Evolutionary conservation across 2,329 filamentous ascomycete species (phyloP).

Genomic region (Truncatella angustata): DNA sequence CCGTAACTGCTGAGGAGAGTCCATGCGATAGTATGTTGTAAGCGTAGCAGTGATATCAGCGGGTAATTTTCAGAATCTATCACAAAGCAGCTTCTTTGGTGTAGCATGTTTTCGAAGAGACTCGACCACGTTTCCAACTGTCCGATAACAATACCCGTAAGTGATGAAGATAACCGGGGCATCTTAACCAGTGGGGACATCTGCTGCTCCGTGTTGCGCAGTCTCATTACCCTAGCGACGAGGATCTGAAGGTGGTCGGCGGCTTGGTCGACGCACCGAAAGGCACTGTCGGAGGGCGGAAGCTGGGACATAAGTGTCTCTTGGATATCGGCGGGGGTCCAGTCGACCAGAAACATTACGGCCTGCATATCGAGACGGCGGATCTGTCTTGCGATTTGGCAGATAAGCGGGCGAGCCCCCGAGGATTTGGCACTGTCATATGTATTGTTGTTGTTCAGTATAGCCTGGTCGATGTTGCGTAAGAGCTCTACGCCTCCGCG

Average conservation of each 20-base stretch:
- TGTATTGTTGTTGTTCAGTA: constrained; percentile 11
- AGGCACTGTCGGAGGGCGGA: constrained; percentile 14
- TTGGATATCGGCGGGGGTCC: constrained; percentile 28
- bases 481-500: constrained; percentile 31
- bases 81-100: constrained; percentile 13
- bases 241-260: constrained; percentile 30
- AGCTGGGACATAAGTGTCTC: constrained; percentile 16
- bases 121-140: constrained; percentile 25
- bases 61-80: constrained; percentile 12
- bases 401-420: constrained; percentile 20
- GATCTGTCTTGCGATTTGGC: constrained; percentile 31
- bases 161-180: constrained; percentile 8
- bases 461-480: constrained; percentile 18
- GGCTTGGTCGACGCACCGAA: constrained; percentile 30
- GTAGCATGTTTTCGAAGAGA: constrained; percentile 25
- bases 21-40: constrained; percentile 29
- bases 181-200: constrained; percentile 12
- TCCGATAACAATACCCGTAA: constrained; percentile 15
- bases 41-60: constrained; percentile 26
- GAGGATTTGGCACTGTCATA: constrained; percentile 15
- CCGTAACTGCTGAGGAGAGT: constrained; percentile 23
- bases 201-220: constrained; percentile 23
- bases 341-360: constrained; percentile 30
- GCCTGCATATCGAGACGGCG: constrained; percentile 36
- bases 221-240: constrained; percentile 26